These are phyloP conservation scores for Parmelia sp. DNA, from an alignment of 495 filamentous ascomycete species.

Conservation along the genomic window DNA sequence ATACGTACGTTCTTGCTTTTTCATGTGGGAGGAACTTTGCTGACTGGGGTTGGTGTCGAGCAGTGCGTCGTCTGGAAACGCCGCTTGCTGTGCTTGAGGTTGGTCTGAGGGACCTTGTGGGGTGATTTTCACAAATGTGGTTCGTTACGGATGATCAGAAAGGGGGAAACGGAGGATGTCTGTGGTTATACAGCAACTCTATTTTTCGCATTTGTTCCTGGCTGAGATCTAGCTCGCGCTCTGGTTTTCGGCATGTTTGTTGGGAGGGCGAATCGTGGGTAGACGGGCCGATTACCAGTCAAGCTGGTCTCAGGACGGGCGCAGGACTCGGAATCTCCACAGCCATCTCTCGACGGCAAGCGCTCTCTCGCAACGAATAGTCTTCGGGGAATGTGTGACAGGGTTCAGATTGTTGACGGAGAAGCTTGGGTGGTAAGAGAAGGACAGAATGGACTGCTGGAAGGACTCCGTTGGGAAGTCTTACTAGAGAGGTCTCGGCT, in stretches of 20 bases:
- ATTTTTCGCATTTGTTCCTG: slow-evolving; percentile 23
- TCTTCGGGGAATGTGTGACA: background rate
- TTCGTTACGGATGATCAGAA: too few relatives aligned
- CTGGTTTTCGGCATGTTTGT: slow-evolving; percentile 28
- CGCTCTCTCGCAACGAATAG: background rate
- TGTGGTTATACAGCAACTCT: too few relatives aligned
- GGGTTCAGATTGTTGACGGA: background rate
- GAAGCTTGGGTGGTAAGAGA: background rate
- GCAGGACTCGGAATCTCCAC: too few relatives aligned
- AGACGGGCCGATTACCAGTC: too few relatives aligned
- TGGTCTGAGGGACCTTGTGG: too few relatives aligned
- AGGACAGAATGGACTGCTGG: too few relatives aligned
- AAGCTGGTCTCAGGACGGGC: too few relatives aligned
- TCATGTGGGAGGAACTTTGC: background rate
- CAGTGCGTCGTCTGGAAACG: background rate
- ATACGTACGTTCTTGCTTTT: background rate
- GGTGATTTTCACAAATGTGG: slow-evolving; percentile 20
- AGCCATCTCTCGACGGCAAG: background rate
- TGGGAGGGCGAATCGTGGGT: slow-evolving; percentile 25
- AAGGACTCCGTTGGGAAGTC: too few relatives aligned
- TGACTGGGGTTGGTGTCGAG: background rate
- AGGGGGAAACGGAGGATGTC: too few relatives aligned
- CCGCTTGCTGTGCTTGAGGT: background rate
- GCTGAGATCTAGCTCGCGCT: slow-evolving; percentile 26
- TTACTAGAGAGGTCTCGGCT: too few relatives aligned